Percentiles rank a stretch among this genome's conserved stretches.
Conservation (phyloP, 2,329 filamentous ascomycete genomes). For the Pseudopyricularia javanii region DNA sequence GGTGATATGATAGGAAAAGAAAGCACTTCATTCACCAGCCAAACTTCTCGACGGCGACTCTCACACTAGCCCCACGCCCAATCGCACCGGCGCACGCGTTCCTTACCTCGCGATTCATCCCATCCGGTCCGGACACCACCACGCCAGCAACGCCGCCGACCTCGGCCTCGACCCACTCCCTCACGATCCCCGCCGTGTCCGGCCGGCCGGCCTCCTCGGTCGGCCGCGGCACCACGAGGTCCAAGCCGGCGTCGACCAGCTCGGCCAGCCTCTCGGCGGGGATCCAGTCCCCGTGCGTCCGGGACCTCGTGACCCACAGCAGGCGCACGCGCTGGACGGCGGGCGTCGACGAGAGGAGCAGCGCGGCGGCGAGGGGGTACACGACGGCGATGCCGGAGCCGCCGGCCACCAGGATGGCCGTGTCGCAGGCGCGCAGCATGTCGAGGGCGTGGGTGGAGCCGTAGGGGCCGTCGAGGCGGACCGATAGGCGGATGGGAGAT, state of each 20-base stretch:
- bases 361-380: slow-evolving; percentile 45
- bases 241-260: slow-evolving; percentile 32
- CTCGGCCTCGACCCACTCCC: slow-evolving; percentile 15
- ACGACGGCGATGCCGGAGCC: slow-evolving; percentile 54
- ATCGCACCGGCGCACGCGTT: slow-evolving; percentile 42
- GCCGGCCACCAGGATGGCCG: slow-evolving; percentile 45
- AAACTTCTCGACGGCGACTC: slow-evolving; percentile 53
- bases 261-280: slow-evolving; percentile 33
- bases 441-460: slow-evolving; percentile 43
- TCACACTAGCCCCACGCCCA: slow-evolving; percentile 31
- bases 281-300: slow-evolving; percentile 41
- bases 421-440: slow-evolving; percentile 33
- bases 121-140: slow-evolving; percentile 50
- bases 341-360: slow-evolving; percentile 16
- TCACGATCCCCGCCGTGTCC: slow-evolving; percentile 32
- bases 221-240: slow-evolving; percentile 40
- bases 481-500: slow-evolving; percentile 17
- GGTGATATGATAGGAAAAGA: not conserved
- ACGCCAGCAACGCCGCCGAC: slow-evolving; percentile 28
- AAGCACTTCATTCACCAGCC: slow-evolving; percentile 36
- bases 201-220: slow-evolving; percentile 41
- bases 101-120: slow-evolving; percentile 45
- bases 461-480: slow-evolving; percentile 54
- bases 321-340: slow-evolving; percentile 29
- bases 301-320: slow-evolving; percentile 46